Conservation (phyloP, 441 rosid genomes). For the Biscutella laevigata region DNA sequence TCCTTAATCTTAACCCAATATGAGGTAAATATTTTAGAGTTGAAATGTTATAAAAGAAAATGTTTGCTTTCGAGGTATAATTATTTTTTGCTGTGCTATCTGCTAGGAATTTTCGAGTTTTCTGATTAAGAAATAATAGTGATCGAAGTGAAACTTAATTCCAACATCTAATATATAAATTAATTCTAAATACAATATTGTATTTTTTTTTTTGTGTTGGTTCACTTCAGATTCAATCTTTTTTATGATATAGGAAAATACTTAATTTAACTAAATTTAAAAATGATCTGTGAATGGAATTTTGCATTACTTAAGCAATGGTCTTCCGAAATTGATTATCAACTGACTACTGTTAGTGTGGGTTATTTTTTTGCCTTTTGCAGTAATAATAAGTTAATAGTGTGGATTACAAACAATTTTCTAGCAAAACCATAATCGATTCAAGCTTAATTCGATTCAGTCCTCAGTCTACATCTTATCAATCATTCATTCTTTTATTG, state of each 20-base stretch:
- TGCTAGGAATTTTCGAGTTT: not conserved
- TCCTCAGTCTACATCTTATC: no score
- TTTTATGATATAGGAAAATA: not conserved
- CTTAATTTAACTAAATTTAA: not conserved
- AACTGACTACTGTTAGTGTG: no score
- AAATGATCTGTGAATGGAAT: slow-evolving; percentile 2
- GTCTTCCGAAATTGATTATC: not conserved
- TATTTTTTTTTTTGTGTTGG: not conserved
- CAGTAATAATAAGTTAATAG: slow-evolving; percentile 13
- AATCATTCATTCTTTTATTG: no score
- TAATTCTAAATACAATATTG: not conserved
- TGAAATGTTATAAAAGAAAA: not conserved
- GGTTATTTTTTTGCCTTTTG: no score
- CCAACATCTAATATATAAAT: not conserved
- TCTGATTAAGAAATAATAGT: not conserved
- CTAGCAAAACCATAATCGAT: not conserved
- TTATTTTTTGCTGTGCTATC: not conserved
- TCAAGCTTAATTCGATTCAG: no score
- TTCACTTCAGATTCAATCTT: not conserved
- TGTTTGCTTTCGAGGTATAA: not conserved
- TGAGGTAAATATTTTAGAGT: not conserved
- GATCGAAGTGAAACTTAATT: not conserved
- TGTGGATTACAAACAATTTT: not conserved
- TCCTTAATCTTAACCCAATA: no score
- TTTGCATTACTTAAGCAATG: slow-evolving; percentile 13